A percentile compares a stretch with the other conserved stretches of the same genome.
These are phyloP conservation scores for Irpex sp. DNA, from an alignment of 1,284 basidiomycete species.

Conservation along the genomic window DNA sequence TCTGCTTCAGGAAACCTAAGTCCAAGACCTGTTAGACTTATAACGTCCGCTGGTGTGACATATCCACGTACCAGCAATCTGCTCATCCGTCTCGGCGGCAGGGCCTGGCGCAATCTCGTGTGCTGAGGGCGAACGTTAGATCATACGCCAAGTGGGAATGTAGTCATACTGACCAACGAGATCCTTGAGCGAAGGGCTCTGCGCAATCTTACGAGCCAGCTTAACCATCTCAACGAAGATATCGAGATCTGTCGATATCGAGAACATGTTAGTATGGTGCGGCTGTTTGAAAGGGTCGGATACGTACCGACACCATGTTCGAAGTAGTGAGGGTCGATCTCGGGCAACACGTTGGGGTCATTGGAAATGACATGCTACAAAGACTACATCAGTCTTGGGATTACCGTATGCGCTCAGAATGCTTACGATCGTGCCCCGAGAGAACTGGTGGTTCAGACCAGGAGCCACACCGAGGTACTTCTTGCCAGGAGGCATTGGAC, in stretches of 20 bases:
- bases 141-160: background rate
- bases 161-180: conserved; percentile 29
- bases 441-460: conserved; percentile 33
- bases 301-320: conserved; percentile 42
- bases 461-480: conserved; percentile 36
- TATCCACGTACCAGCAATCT: conserved; percentile 26
- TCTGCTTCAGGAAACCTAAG: conserved; percentile 32
- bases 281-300: conserved; percentile 9
- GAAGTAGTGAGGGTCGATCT: conserved; percentile 47
- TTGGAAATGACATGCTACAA: conserved; percentile 33
- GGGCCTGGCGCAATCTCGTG: conserved; percentile 49
- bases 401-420: too few species aligned
- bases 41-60: conserved; percentile 5
- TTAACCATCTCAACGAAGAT: conserved; percentile 60
- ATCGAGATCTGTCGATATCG: conserved; percentile 41
- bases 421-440: conserved; percentile 43
- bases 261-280: too few species aligned
- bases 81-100: conserved; percentile 26
- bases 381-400: too few species aligned
- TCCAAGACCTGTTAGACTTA: too few species aligned
- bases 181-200: conserved; percentile 52
- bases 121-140: conserved; percentile 8
- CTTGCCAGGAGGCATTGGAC: conserved; percentile 30
- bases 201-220: conserved; percentile 49
- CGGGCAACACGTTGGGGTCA: conserved; percentile 42